Base-by-base conservation (phyloP, 352 stramenopile genomes). In the Phytopythium boreale region DNA sequence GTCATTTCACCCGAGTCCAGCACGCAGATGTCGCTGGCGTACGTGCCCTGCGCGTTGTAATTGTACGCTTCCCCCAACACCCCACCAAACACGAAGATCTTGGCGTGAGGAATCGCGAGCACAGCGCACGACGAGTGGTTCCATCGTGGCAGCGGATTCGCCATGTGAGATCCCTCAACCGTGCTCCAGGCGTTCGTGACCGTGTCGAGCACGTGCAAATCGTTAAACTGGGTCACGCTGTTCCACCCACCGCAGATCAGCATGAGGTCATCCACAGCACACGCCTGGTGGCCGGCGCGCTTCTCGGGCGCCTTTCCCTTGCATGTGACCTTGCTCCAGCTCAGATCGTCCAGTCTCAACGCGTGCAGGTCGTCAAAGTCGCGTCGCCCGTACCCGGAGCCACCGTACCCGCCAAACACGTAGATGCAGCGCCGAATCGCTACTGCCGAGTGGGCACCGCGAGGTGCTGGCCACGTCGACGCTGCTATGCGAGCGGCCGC, bases 81-180 rank as follows among this genome's bases (percentile, higher is more conserved):
- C 20, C 97, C 96, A n/a, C 97, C 97, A 73, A 98, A 99, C 20
- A 98, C 80, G 69, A 99, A 98, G 14, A 99, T 80, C 58, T 99
- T 98, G 66, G 91, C 96, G 64, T 98, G 79, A 10, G 96, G 96
- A 51, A 99, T 98, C 37, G 96, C 95, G 27, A 96, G 82, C 24
- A 98, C 95, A 15, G 89, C 91, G 57, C 97, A 95, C 10, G 89
- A 85, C 20, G 93, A 79, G 68, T 98, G 96, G 68, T 98, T 98
- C 96, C 96, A 98, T n/a, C 95, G 87, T n/a, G 88, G 87, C 56
- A 90, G 61, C n/a, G 77, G 68, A 36, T 71, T 87, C 5, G 72
- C 81, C 84, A 93, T 92, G 62, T 92, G 84, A 4, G 66, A 60
- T 10, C 82, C 84, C 55, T 96, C 89, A 15, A 96, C 74, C 27